These are phyloP conservation scores for Hymenoscyphus repandus DNA, from an alignment of 2,329 filamentous ascomycete species.

Conservation along the genomic window DNA sequence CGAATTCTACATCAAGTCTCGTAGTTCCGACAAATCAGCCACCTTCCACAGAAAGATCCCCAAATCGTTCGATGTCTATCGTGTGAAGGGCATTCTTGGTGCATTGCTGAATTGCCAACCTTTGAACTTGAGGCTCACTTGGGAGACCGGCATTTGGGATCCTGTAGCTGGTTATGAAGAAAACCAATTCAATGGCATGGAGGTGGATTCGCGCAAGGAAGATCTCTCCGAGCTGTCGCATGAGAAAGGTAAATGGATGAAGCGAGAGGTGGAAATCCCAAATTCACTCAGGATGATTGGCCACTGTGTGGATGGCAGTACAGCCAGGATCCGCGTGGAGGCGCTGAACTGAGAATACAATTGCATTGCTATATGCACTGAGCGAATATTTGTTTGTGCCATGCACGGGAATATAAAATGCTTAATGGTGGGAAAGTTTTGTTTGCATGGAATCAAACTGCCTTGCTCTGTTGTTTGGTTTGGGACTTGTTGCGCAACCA, in stretches of 20 bases:
- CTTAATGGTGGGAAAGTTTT: not conserved
- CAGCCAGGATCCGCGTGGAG: slow-evolving; percentile 69
- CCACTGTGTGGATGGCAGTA: slow-evolving; percentile 71
- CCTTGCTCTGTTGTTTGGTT: not conserved
- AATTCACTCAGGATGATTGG: slow-evolving; percentile 78
- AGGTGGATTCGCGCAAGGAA: slow-evolving; percentile 43
- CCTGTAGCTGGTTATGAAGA: slow-evolving; percentile 62
- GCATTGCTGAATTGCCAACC: slow-evolving; percentile 63
- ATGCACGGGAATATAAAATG: not conserved
- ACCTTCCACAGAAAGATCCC: slow-evolving; percentile 49
- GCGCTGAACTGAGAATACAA: slow-evolving; percentile 11
- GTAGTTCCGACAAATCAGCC: slow-evolving; percentile 16
- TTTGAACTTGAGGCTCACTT: slow-evolving; percentile 62
- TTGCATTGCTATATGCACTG: not conserved
- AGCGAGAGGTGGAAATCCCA: slow-evolving; percentile 72
- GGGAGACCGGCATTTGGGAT: slow-evolving; percentile 91
- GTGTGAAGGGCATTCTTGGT: slow-evolving; percentile 72
- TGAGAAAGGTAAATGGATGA: slow-evolving; percentile 57
- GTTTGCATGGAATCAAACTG: not conserved
- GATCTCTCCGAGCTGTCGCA: slow-evolving; percentile 15
- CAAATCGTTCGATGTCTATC: slow-evolving; percentile 73
- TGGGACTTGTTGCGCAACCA: not conserved
- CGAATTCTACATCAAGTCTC: slow-evolving; percentile 42
- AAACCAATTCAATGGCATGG: slow-evolving; percentile 48
- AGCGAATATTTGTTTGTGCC: slow-evolving; percentile 1